Conservation (phyloP, 1,284 basidiomycete species). For the Fomitopsis betulina region DNA sequence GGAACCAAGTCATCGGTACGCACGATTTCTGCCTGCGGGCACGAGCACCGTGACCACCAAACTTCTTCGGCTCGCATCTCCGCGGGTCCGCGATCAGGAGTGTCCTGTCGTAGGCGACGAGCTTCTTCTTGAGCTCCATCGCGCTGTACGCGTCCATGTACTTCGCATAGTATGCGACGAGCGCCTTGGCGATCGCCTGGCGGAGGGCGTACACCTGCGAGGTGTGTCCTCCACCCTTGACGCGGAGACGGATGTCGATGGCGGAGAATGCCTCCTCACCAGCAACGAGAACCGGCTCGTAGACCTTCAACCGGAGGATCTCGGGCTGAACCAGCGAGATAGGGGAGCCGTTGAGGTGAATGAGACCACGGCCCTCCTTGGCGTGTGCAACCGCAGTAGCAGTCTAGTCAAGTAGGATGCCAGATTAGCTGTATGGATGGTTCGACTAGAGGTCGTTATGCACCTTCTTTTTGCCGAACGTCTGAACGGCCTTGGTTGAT, state of each 20-base stretch:
- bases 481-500: slow-evolving; percentile 86
- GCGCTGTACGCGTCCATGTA: slow-evolving; percentile 98
- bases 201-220: slow-evolving; percentile 99
- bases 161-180: slow-evolving; percentile 99
- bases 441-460: slow-evolving; percentile 19
- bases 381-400: slow-evolving; percentile 96
- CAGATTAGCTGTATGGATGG: neutral
- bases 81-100: slow-evolving; percentile 97
- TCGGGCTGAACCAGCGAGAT: slow-evolving; percentile 94
- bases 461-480: slow-evolving; percentile 98
- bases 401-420: slow-evolving; percentile 51
- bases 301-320: slow-evolving; percentile 97
- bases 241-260: slow-evolving; percentile 96
- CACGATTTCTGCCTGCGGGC: slow-evolving; percentile 94
- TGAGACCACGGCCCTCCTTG: slow-evolving; percentile 94
- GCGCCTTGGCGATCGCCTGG: slow-evolving; percentile 97
- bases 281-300: slow-evolving; percentile 90
- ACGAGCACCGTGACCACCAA: slow-evolving; percentile 95
- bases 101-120: slow-evolving; percentile 93
- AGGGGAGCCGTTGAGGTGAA: slow-evolving; percentile 97
- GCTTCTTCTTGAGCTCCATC: slow-evolving; percentile 94
- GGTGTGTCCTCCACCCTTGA: slow-evolving; percentile 99
- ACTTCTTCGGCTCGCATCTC: slow-evolving; percentile 99
- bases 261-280: slow-evolving; percentile 81
- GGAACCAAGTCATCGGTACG: slow-evolving; percentile 21